phyloP scores from a whole-genome alignment of 202 grass and related monocot species.

The Hordeum pubiflorum region DNA sequence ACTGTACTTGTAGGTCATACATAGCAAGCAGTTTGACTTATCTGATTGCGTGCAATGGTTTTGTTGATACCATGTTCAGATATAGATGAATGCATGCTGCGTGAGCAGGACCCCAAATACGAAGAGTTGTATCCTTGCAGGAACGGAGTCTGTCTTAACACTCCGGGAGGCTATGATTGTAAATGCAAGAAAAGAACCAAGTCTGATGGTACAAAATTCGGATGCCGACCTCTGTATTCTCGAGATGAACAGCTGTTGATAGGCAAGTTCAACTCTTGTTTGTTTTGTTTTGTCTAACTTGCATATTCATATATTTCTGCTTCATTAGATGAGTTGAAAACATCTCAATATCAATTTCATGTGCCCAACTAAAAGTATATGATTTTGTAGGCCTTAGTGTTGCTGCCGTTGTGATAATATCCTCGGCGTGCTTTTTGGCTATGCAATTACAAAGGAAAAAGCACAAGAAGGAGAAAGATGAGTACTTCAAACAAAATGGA shows the following conservation, averaged over 20 bases:
- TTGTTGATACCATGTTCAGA: constrained; percentile 24
- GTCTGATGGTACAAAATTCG: constrained; percentile 6
- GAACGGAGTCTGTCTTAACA: constrained; percentile 42
- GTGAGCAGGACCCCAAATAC: constrained; percentile 22
- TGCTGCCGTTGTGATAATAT: background rate
- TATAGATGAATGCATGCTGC: constrained; percentile 49
- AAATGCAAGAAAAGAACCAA: constrained; percentile 29
- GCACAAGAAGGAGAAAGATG: constrained; percentile 26
- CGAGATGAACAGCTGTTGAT: constrained; percentile 5
- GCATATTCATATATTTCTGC: background rate
- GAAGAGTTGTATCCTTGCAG: constrained; percentile 27
- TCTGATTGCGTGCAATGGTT: background rate
- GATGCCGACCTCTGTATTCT: constrained; percentile 1
- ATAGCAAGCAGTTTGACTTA: background rate
- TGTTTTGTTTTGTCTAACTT: background rate
- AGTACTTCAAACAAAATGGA: constrained; percentile 38
- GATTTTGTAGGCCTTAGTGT: background rate
- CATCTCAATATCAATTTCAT: background rate
- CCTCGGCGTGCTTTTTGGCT: background rate
- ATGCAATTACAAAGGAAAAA: constrained; percentile 32
- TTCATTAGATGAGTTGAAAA: background rate
- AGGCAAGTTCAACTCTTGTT: constrained; percentile 14
- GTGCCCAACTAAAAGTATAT: background rate
- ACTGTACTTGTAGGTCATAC: background rate
- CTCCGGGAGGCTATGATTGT: constrained; percentile 34